Base-by-base conservation (phyloP, 768 basidiomycete species). In the Hortiboletus campestris region DNA sequence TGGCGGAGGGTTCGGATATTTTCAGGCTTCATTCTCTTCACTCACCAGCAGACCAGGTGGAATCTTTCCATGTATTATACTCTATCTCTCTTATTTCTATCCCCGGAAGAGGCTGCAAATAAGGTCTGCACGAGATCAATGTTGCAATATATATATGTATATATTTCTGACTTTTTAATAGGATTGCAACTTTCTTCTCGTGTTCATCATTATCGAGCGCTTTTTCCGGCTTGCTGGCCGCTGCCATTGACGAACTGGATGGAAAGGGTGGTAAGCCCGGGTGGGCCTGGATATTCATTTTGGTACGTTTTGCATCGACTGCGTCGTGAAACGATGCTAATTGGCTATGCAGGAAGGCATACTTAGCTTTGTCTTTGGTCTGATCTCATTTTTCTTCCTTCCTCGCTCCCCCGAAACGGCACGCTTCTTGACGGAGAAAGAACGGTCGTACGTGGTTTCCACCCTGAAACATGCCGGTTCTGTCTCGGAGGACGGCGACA, bases 191-290 rank as follows among this genome's bases (percentile, higher is more conserved):
- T 1, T 76, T 78, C 60, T 73, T 71, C 48, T 71, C 48, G 67
- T 72, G 0, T 62, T 74, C 82, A 3, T 82, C 83, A 19, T 70
- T 83, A 3, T 77, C 84, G 0, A 80, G 82, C 1, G 79, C 82
- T 1, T 85, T 86, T 62, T 85, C 84, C 4, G 86, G 87, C 36
- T 70, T 88, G 7, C 75, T 89, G 4, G 85, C 86, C 0, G 74
- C 82, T 43, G 84, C 76, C 1, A 85, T 89, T 48, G 63, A 75
- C n/a, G 69, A 80, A 12, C 80, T 89, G 75, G 67, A 85, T 41
- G 82, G 82, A 14, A 67, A 75, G 5, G 72, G 85, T 25, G 25
- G 25, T 25, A 25, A 4, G 25, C 25, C 25, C 25, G 25, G 25
- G 4, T 25, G 25, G 25, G 73, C 78, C 31, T 86, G 82, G 84